phyloP scores from a whole-genome alignment of 306 rosid species.

The Arachis hypogaea region DNA sequence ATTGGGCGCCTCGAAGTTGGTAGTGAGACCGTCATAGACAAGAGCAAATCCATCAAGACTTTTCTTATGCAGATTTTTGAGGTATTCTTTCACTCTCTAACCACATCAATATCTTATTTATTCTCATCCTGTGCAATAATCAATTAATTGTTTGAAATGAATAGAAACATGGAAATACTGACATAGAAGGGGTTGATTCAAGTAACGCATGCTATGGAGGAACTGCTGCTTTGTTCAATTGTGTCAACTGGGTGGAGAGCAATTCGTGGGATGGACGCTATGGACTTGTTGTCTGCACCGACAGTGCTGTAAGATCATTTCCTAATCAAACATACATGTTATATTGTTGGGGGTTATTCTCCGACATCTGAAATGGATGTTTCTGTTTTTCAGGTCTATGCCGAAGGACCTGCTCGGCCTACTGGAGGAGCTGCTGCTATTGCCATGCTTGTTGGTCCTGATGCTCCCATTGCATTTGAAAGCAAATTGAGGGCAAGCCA shows the following conservation, averaged over 20 bases:
- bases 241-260: slow-evolving; percentile 99
- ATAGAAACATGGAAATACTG: slow-evolving; percentile 88
- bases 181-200: slow-evolving; percentile 95
- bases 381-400: slow-evolving; percentile 77
- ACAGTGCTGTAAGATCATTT: slow-evolving; percentile 80
- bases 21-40: slow-evolving; percentile 98
- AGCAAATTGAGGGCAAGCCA: slow-evolving; percentile 95
- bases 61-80: slow-evolving; percentile 97
- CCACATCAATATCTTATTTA: neutral
- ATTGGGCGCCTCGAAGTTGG: slow-evolving; percentile 99
- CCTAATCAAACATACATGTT: neutral
- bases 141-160: slow-evolving; percentile 40
- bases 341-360: slow-evolving; percentile 7
- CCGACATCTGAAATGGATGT: slow-evolving; percentile 16
- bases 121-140: neutral
- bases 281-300: slow-evolving; percentile 97
- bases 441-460: slow-evolving; percentile 91
- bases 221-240: slow-evolving; percentile 95
- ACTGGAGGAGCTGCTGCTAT: slow-evolving; percentile 99
- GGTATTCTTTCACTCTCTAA: slow-evolving; percentile 51
- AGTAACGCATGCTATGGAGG: slow-evolving; percentile 99
- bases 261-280: slow-evolving; percentile 99
- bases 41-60: slow-evolving; percentile 98
- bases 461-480: slow-evolving; percentile 91
- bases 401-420: slow-evolving; percentile 99